Base-by-base conservation (phyloP, 768 basidiomycete genomes). In the Lentinula sp. region DNA sequence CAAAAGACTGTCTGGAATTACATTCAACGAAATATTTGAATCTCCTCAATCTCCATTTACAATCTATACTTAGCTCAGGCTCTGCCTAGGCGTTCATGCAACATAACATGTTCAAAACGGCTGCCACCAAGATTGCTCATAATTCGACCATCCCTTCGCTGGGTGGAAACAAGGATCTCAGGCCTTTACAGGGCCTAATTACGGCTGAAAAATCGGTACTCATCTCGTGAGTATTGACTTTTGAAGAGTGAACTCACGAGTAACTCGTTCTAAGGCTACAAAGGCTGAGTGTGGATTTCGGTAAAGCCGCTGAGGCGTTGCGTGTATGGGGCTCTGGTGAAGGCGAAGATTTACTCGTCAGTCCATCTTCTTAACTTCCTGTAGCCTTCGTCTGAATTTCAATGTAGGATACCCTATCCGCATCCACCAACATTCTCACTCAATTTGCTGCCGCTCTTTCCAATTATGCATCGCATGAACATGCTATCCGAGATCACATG, bases 171-270 rank as follows among this genome's bases (percentile, higher is more conserved):
- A 85, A 86, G 66, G 94, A 95, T 70, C 74, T 95, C 3, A 76
- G 88, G 32, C 84, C 87, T 0, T 76, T 97, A 7, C 94, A 97
- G 69, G 93, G 95, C 68, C 79, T 96, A 64, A 98, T 98, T 60
- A 88, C 85, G 2, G 84, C 90, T 0, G 94, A 97, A 74, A 98
- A 98, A 76, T 75, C 81, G 6, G 86, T 95, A 7, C 77, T 95
- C 35, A 74, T 79, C 52, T 82, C 89, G 91, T 93, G 66, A 67
- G 86, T 78, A 32, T 15, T n/a, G 12, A 33, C 13, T 35, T 8
- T 20, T 9, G 2, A 23, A 7, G 46, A n/a, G 6, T 4, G 4
- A 48, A 20, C 46, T 48, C 46, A 48, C 46, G 23, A 43, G 16
- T n/a, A 43, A 7, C 46, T 23, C 9, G 4, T 36, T 42, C 53